A percentile compares a stretch with the other conserved stretches of the same genome.
These are phyloP conservation scores for Phytopythium chamaehyphon DNA, from an alignment of 352 stramenopile genomes.

Conservation along the genomic window DNA sequence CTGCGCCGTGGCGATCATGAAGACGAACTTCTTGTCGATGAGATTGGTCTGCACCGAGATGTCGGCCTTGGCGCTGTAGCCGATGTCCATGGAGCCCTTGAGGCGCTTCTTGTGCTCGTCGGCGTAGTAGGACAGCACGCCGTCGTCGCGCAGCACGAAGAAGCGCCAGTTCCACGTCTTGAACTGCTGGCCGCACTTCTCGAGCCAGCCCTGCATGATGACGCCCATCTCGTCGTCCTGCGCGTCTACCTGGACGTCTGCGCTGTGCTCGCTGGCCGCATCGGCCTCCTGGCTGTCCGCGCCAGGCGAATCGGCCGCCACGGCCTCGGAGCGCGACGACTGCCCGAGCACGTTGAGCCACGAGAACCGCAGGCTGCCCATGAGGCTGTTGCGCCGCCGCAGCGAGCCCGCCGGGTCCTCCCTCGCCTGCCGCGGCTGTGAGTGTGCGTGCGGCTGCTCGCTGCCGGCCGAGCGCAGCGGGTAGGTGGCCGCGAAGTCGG, in stretches of 20 bases:
- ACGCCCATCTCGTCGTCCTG: constrained; percentile 62
- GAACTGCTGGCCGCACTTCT: constrained; percentile 87
- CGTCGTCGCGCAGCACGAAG: constrained; percentile 80
- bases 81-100: constrained; percentile 79
- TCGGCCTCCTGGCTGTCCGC: constrained; percentile 16
- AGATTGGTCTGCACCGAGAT: constrained; percentile 83
- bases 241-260: constrained; percentile 29
- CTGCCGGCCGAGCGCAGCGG: neutral
- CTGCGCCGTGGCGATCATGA: constrained; percentile 69
- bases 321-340: constrained; percentile 37
- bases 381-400: constrained; percentile 30
- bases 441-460: neutral
- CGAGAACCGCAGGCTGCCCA: constrained; percentile 48
- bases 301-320: constrained; percentile 18
- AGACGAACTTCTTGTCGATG: constrained; percentile 79
- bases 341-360: constrained; percentile 58
- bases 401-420: constrained; percentile 3
- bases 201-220: constrained; percentile 83
- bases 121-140: constrained; percentile 77
- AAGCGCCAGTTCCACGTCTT: constrained; percentile 90
- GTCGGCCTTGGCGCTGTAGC: constrained; percentile 57
- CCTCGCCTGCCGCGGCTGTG: neutral
- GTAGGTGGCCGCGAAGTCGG: constrained; percentile 2
- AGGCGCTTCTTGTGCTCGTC: constrained; percentile 71
- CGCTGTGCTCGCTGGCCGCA: constrained; percentile 18